Evolutionary conservation across 2,329 filamentous ascomycete genomes (phyloP).

Genomic region (Cladophialophora carrionii): DNA sequence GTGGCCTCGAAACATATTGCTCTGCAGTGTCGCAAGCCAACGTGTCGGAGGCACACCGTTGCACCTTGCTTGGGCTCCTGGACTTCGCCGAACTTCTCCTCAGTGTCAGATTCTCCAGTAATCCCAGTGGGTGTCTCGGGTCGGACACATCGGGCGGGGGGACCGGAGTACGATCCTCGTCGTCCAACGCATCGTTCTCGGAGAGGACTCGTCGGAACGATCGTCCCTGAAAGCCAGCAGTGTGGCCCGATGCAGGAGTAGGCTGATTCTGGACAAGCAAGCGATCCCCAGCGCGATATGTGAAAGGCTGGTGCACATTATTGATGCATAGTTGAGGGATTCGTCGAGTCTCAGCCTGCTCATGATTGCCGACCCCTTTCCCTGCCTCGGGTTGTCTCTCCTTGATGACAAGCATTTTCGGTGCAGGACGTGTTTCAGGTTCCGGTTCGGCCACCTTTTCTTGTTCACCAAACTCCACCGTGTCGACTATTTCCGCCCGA

Average conservation of each 20-base stretch:
- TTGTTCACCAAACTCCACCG: not conserved
- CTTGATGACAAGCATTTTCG: not conserved
- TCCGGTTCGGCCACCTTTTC: not conserved
- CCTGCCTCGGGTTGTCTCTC: not conserved
- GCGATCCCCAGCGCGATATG: not conserved
- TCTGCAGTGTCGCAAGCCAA: slow-evolving; percentile 6
- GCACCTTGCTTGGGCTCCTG: slow-evolving; percentile 24
- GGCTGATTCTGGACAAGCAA: not conserved
- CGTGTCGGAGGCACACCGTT: slow-evolving; percentile 28
- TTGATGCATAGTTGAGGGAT: not conserved
- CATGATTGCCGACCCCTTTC: not conserved
- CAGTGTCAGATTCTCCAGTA: slow-evolving; percentile 17
- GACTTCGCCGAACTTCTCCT: slow-evolving; percentile 16
- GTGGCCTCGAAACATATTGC: not conserved
- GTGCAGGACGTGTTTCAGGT: not conserved
- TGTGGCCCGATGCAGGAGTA: not conserved
- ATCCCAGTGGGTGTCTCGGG: slow-evolving; percentile 15
- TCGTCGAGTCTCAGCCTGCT: not conserved
- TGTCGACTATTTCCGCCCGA: not conserved
- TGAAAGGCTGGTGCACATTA: not conserved
- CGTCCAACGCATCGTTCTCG: slow-evolving; percentile 28
- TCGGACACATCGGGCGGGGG: not conserved
- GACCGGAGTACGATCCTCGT: slow-evolving; percentile 5
- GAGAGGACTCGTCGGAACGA: slow-evolving; percentile 31
- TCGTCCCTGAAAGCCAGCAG: slow-evolving; percentile 5